Percentiles rank a stretch among this genome's conserved stretches.
Evolutionary conservation across 768 basidiomycete species (phyloP).

Genomic region (Leccinum broughii): DNA sequence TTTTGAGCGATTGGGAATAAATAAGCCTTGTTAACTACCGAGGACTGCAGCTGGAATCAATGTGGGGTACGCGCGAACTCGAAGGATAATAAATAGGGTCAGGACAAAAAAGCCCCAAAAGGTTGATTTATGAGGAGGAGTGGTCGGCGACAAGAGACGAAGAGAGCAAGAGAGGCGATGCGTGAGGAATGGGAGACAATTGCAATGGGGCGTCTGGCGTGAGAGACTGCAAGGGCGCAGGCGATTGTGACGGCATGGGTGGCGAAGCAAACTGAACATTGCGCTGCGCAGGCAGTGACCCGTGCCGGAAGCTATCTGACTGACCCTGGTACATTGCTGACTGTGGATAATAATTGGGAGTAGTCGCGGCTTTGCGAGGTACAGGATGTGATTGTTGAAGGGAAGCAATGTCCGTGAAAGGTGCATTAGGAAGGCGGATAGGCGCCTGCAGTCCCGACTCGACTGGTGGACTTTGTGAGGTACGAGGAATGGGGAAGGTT

Average conservation of each 20-base stretch:
- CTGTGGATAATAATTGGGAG: constrained; percentile 36
- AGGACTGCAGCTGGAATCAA: constrained; percentile 11
- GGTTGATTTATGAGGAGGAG: constrained; percentile 19
- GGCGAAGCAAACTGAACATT: constrained; percentile 31
- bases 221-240: constrained; percentile 28
- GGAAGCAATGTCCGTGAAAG: constrained; percentile 68
- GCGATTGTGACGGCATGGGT: constrained; percentile 32
- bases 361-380: constrained; percentile 35
- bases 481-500: constrained; percentile 62
- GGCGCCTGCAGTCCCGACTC: constrained; percentile 46
- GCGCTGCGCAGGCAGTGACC: constrained; percentile 33
- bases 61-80: constrained; percentile 20
- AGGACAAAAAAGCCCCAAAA: constrained; percentile 15
- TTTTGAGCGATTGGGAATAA: constrained; percentile 34
- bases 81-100: constrained; percentile 32
- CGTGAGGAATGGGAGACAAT: constrained; percentile 27
- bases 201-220: constrained; percentile 24
- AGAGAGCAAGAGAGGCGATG: constrained; percentile 29
- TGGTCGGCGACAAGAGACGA: constrained; percentile 23
- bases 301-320: constrained; percentile 31
- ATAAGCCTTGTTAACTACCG: constrained; percentile 28
- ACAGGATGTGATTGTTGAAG: constrained; percentile 37
- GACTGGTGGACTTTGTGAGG: constrained; percentile 47
- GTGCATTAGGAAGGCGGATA: constrained; percentile 74
- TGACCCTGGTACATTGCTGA: constrained; percentile 30